phyloP scores from a whole-genome alignment of 2,329 filamentous ascomycete species.

The Zelopaecilomyces penicillatus region DNA sequence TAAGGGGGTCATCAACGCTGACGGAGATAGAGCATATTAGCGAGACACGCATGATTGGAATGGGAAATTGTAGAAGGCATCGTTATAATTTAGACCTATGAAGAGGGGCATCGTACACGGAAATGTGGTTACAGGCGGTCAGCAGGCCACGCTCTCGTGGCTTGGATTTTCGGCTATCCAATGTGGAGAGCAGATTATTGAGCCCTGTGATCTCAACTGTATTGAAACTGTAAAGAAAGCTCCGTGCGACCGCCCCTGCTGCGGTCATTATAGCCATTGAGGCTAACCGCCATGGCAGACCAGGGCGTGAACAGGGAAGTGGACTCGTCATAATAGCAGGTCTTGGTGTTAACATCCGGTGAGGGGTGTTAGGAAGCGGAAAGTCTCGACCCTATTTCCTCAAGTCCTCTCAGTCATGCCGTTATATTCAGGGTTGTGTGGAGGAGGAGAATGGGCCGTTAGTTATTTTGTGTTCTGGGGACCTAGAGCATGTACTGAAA shows the following conservation, averaged over 20 bases:
- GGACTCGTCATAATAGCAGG: constrained; percentile 13
- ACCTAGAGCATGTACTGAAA: no score
- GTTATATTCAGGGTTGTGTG: no score
- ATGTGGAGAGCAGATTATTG: constrained; percentile 62
- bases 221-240: constrained; percentile 69
- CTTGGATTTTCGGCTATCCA: constrained; percentile 63
- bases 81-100: background rate
- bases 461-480: no score
- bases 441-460: no score
- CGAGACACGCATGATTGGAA: background rate
- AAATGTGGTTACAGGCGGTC: constrained; percentile 50
- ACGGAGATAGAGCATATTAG: background rate
- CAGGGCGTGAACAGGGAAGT: constrained; percentile 36
- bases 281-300: constrained; percentile 60
- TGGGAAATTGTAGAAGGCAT: background rate
- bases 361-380: no score
- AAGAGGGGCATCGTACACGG: constrained; percentile 21
- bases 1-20: constrained; percentile 86
- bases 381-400: no score
- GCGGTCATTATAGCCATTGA: constrained; percentile 70
- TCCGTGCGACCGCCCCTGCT: constrained; percentile 60
- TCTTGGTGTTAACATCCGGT: no score
- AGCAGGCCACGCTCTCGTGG: constrained; percentile 68
- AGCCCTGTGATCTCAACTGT: constrained; percentile 69
- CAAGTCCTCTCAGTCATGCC: no score